Conservation (phyloP, 208 protist genomes). For the Vickermania spadyakhi region DNA sequence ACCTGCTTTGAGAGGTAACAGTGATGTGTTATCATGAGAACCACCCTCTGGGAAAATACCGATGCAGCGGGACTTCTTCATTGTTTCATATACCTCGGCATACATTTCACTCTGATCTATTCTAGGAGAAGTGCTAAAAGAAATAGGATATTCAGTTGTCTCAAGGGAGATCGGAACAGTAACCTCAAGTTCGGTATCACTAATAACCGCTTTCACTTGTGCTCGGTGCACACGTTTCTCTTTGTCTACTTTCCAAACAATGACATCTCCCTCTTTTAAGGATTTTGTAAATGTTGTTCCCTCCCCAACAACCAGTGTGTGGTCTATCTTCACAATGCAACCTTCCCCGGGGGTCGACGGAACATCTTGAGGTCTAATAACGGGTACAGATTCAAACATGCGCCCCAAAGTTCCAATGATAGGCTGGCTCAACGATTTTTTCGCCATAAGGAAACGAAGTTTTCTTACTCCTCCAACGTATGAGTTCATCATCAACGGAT, state of each 20-base stretch:
- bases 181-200: conserved; percentile 66
- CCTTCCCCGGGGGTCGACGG: conserved; percentile 47
- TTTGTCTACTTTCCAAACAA: conserved; percentile 32
- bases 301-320: conserved; percentile 38
- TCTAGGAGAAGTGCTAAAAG: conserved; percentile 70
- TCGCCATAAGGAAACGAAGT: conserved; percentile 90
- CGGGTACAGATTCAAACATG: conserved; percentile 86
- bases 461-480: conserved; percentile 35
- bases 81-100: conserved; percentile 80
- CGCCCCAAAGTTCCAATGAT: conserved; percentile 80
- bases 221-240: conserved; percentile 31
- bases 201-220: conserved; percentile 50
- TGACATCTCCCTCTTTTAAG: conserved; percentile 59
- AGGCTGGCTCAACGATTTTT: conserved; percentile 77
- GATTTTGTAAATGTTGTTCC: conserved; percentile 59
- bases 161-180: conserved; percentile 56
- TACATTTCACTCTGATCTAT: conserved; percentile 91
- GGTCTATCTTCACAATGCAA: conserved; percentile 31
- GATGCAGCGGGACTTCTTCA: conserved; percentile 78
- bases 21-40: conserved; percentile 90
- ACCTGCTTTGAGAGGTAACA: conserved; percentile 93
- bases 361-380: conserved; percentile 89
- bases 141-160: conserved; percentile 28
- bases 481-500: conserved; percentile 87
- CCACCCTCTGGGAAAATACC: conserved; percentile 96